These are phyloP conservation scores for Pseudocercospora macadamiae DNA, from an alignment of 2,329 filamentous ascomycete species.

Conservation along the genomic window DNA sequence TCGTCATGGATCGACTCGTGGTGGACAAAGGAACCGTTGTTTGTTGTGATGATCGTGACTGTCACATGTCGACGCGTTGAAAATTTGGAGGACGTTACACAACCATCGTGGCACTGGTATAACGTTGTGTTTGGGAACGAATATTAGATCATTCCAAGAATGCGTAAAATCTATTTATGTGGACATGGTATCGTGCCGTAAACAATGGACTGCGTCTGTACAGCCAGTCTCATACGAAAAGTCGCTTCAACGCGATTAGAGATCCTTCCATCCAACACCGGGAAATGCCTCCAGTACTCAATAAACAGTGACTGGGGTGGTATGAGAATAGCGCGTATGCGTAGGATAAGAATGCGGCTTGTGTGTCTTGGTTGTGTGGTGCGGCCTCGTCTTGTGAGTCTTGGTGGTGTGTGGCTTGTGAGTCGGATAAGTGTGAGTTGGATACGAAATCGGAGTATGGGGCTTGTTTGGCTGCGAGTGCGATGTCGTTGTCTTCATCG, in stretches of 20 bases:
- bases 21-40: no score
- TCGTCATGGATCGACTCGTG: no score
- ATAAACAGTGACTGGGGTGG: neutral
- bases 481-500: neutral
- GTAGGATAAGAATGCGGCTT: neutral
- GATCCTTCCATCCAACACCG: neutral
- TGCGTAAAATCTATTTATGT: neutral
- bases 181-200: neutral
- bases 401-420: neutral
- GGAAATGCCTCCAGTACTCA: neutral
- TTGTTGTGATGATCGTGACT: no score
- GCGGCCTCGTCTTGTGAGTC: neutral
- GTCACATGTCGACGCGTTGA: no score
- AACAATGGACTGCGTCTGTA: neutral
- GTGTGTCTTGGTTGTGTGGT: neutral
- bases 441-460: neutral
- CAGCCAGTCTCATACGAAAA: neutral
- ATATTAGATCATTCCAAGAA: neutral
- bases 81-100: no score
- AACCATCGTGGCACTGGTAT: no score
- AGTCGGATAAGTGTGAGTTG: neutral
- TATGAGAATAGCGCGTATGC: neutral
- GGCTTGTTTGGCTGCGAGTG: neutral
- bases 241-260: neutral
- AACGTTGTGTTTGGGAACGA: neutral